Conservation (phyloP, 495 filamentous ascomycete species). For the Margaritispora aquatica region DNA sequence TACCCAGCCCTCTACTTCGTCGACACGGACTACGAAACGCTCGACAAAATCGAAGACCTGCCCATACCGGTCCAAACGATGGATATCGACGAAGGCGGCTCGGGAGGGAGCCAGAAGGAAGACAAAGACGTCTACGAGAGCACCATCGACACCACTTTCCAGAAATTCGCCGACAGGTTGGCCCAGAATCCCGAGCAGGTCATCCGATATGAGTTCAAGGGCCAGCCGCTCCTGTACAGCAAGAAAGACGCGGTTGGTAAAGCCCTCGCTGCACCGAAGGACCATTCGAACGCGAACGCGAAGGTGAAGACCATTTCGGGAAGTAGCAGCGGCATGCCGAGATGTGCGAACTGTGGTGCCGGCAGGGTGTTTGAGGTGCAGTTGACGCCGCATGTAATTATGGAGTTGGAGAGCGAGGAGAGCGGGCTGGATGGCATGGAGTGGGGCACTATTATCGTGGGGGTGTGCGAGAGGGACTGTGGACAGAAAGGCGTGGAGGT, state of each 20-base stretch:
- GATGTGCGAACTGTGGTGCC: slow-evolving; percentile 69
- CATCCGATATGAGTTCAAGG: slow-evolving; percentile 85
- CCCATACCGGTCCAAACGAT: slow-evolving; percentile 42
- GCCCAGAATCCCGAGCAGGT: slow-evolving; percentile 92
- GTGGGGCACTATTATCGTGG: slow-evolving; percentile 94
- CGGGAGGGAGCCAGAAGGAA: slow-evolving; percentile 50
- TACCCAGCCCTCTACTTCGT: slow-evolving; percentile 72
- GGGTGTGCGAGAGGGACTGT: slow-evolving; percentile 72
- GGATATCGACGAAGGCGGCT: slow-evolving; percentile 47
- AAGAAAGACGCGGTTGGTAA: slow-evolving; percentile 69
- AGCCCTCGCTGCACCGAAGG: slow-evolving; percentile 33
- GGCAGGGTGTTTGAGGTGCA: slow-evolving; percentile 86
- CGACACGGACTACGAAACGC: slow-evolving; percentile 87
- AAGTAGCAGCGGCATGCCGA: slow-evolving; percentile 45
- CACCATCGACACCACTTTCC: slow-evolving; percentile 79
- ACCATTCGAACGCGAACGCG: slow-evolving; percentile 6
- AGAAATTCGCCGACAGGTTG: slow-evolving; percentile 81
- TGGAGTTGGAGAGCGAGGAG: slow-evolving; percentile 77
- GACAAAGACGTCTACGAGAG: slow-evolving; percentile 82
- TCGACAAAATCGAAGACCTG: slow-evolving; percentile 45
- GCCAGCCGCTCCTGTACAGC: slow-evolving; percentile 74
- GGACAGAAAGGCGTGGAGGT: slow-evolving; percentile 40
- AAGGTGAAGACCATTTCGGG: slow-evolving; percentile 22
- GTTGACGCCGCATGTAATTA: slow-evolving; percentile 84
- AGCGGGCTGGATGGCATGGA: slow-evolving; percentile 88